Conservation (phyloP, 139 green algal species). For the Chlamydomonas urium region DNA sequence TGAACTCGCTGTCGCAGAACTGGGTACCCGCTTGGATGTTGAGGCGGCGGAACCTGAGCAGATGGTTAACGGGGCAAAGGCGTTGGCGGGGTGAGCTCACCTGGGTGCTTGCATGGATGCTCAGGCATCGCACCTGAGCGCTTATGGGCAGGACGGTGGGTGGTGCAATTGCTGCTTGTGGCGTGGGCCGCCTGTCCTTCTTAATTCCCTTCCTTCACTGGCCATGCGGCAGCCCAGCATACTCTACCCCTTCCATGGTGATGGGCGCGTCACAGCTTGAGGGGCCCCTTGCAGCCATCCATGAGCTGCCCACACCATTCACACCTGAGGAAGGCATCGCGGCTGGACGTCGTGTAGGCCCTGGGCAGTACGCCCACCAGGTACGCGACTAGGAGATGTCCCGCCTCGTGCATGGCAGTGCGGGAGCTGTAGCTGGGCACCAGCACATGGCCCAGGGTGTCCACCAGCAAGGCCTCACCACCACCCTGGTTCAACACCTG, state of each 20-base stretch:
- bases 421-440: neutral
- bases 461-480: neutral
- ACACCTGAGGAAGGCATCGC: constrained; percentile 75
- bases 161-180: neutral
- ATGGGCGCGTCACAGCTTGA: no score
- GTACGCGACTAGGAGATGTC: constrained; percentile 94
- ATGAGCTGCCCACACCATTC: neutral
- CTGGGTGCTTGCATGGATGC: neutral
- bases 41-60: constrained; percentile 65
- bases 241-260: neutral
- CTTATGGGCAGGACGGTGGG: neutral
- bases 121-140: neutral
- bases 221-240: neutral
- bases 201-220: neutral
- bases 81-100: neutral
- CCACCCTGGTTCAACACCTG: constrained; percentile 4
- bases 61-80: neutral
- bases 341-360: constrained; percentile 80
- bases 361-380: constrained; percentile 84
- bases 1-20: constrained; percentile 93
- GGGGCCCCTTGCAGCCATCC: no score
- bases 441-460: neutral
- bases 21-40: constrained; percentile 92
- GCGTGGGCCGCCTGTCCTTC: no score
- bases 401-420: constrained; percentile 72